Evolutionary conservation across 768 basidiomycete species (phyloP).

Genomic region (Imleria badia): DNA sequence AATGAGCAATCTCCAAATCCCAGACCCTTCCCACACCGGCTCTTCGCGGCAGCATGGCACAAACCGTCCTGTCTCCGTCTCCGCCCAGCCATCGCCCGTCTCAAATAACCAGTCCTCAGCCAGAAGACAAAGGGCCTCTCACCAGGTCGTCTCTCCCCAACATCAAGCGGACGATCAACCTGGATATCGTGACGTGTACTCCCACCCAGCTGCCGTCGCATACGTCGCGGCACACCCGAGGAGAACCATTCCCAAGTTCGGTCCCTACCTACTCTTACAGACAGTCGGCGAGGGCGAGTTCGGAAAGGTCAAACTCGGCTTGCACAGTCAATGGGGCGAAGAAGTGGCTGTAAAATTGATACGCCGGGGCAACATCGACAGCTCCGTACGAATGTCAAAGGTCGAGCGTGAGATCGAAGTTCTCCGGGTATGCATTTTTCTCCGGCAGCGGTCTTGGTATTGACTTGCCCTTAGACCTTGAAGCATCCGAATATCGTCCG

Average conservation of each 20-base stretch:
- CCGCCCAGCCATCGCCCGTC: constrained; percentile 50
- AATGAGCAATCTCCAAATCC: constrained; percentile 44
- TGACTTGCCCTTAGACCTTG: constrained; percentile 58
- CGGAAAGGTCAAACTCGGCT: constrained; percentile 97
- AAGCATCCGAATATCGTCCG: constrained; percentile 99
- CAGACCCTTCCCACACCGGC: constrained; percentile 42
- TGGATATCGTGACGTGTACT: constrained; percentile 70
- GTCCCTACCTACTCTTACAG: constrained; percentile 92
- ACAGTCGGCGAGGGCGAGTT: constrained; percentile 99
- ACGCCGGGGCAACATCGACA: constrained; percentile 88
- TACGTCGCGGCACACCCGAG: constrained; percentile 80
- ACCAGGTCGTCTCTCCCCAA: constrained; percentile 61
- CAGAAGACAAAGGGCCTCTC: constrained; percentile 71
- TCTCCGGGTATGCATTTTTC: constrained; percentile 62
- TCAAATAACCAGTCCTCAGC: constrained; percentile 40
- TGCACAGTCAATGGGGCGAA: constrained; percentile 91
- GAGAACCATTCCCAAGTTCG: constrained; percentile 89
- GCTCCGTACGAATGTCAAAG: constrained; percentile 83
- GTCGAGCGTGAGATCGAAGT: constrained; percentile 98
- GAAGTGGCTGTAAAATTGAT: constrained; percentile 99
- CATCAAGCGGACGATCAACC: constrained; percentile 44
- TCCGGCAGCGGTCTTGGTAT: neutral
- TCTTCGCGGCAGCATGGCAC: constrained; percentile 43
- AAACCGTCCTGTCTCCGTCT: constrained; percentile 59
- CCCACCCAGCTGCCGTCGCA: constrained; percentile 83